These are phyloP conservation scores for Colletotrichum destructivum DNA, from an alignment of 2,329 filamentous ascomycete genomes.

Conservation along the genomic window DNA sequence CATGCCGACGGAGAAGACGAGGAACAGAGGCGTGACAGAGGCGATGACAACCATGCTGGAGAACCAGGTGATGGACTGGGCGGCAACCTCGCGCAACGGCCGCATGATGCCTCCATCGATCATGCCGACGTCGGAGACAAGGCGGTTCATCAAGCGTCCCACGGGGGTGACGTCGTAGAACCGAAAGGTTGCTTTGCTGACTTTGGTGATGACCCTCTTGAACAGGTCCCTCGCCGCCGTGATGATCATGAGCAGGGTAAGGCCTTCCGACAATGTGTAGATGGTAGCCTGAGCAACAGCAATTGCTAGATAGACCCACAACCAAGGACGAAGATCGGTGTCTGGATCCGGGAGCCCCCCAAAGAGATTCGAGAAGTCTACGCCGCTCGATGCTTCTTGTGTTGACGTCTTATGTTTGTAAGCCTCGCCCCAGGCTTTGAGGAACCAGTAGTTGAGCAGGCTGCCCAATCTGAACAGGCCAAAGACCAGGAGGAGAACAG, in stretches of 20 bases:
- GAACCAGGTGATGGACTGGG: constrained; percentile 78
- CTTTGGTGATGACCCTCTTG: constrained; percentile 77
- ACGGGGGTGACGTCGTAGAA: constrained; percentile 94
- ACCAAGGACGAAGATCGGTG: constrained; percentile 80
- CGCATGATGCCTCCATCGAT: constrained; percentile 88
- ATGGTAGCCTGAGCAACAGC: constrained; percentile 72
- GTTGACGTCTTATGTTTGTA: constrained; percentile 59
- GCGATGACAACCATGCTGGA: constrained; percentile 84
- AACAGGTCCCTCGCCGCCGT: constrained; percentile 84
- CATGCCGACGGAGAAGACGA: constrained; percentile 79
- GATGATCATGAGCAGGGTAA: constrained; percentile 85
- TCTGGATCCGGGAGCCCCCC: constrained; percentile 76
- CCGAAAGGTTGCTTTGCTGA: constrained; percentile 86
- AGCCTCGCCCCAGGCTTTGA: constrained; percentile 89
- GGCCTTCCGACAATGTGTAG: constrained; percentile 73
- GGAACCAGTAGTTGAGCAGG: constrained; percentile 81
- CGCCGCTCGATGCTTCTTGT: constrained; percentile 14
- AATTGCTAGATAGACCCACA: constrained; percentile 79
- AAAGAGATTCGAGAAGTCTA: constrained; percentile 53
- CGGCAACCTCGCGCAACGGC: constrained; percentile 80
- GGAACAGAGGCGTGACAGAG: constrained; percentile 82
- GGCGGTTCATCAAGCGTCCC: constrained; percentile 90
- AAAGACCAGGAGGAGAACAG: constrained; percentile 73
- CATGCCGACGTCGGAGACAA: constrained; percentile 91
- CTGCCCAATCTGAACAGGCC: constrained; percentile 74